phyloP scores from a whole-genome alignment of 164 flowering plant genomes.

The Vitis rupestris region DNA sequence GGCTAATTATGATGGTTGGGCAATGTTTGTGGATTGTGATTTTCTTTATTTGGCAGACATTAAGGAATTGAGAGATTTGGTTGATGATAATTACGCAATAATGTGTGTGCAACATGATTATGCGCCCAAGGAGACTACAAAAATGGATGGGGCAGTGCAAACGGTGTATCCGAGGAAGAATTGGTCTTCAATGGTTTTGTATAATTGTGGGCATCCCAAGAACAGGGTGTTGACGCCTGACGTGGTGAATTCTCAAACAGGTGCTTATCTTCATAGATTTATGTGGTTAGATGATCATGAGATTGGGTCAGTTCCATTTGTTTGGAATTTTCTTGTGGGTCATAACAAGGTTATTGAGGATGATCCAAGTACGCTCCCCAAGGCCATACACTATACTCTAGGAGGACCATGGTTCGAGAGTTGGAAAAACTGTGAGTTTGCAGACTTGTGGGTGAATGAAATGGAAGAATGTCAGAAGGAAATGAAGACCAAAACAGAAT shows the following conservation, averaged over 20 bases:
- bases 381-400: conserved; percentile 84
- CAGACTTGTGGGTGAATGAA: conserved; percentile 83
- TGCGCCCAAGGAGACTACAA: conserved; percentile 82
- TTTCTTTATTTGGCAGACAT: conserved; percentile 80
- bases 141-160: conserved; percentile 95
- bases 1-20: conserved; percentile 83
- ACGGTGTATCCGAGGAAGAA: conserved; percentile 91
- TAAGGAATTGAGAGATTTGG: conserved; percentile 64
- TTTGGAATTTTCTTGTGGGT: conserved; percentile 95
- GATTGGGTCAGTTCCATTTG: conserved; percentile 81
- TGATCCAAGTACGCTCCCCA: conserved; percentile 58
- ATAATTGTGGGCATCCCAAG: conserved; percentile 88
- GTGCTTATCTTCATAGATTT: conserved; percentile 90
- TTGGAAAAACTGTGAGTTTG: conserved; percentile 88
- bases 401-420: conserved; percentile 99
- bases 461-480: conserved; percentile 48
- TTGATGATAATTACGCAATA: conserved; percentile 75
- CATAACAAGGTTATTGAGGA: conserved; percentile 72
- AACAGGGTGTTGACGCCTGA: conserved; percentile 73
- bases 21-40: conserved; percentile 95
- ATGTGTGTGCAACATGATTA: conserved; percentile 98
- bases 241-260: conserved; percentile 65
- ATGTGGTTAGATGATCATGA: conserved; percentile 89
- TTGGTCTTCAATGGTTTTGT: conserved; percentile 97
- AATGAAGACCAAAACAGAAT: conserved; percentile 15